phyloP scores from a whole-genome alignment of 2,329 filamentous ascomycete species.

The Beauveria scarabaeidicola region DNA sequence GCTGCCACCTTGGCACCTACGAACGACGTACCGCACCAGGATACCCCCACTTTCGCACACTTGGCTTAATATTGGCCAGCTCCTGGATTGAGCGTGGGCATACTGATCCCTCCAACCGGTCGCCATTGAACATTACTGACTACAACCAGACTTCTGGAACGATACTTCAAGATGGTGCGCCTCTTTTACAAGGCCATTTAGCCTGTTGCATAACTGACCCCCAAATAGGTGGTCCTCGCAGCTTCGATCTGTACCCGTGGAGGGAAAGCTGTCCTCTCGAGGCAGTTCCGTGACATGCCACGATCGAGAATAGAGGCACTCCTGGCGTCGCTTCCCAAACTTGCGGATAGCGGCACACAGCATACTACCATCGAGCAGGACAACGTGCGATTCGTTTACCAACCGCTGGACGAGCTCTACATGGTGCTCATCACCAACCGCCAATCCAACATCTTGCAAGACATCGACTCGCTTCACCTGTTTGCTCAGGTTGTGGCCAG shows the following conservation, averaged over 20 bases:
- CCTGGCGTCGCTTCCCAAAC: conserved; percentile 93
- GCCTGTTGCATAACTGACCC: conserved; percentile 5
- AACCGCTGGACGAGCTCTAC: conserved; percentile 97
- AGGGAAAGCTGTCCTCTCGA: conserved; percentile 95
- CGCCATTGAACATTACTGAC: conserved; percentile 11
- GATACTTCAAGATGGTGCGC: conserved; percentile 31
- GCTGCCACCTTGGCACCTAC: not conserved
- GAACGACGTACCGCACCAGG: not conserved
- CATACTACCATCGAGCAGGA: conserved; percentile 98
- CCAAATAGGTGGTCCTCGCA: conserved; percentile 83
- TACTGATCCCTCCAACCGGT: conserved; percentile 9
- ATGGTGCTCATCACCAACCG: conserved; percentile 99
- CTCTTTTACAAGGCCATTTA: not conserved
- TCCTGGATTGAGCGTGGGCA: conserved; percentile 11
- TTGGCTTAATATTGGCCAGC: conserved; percentile 14
- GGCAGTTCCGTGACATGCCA: conserved; percentile 96
- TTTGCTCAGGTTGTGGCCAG: conserved; percentile 96
- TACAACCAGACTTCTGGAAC: conserved; percentile 16
- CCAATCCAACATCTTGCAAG: conserved; percentile 97
- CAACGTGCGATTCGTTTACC: conserved; percentile 98
- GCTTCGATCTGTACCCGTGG: conserved; percentile 98
- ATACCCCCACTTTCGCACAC: conserved; percentile 14
- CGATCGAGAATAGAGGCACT: conserved; percentile 93
- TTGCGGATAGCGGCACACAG: conserved; percentile 90
- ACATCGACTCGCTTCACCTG: conserved; percentile 95